Evolutionary conservation across 805 yeast species (phyloP).

Genomic region (Yamadazyma philogaea): DNA sequence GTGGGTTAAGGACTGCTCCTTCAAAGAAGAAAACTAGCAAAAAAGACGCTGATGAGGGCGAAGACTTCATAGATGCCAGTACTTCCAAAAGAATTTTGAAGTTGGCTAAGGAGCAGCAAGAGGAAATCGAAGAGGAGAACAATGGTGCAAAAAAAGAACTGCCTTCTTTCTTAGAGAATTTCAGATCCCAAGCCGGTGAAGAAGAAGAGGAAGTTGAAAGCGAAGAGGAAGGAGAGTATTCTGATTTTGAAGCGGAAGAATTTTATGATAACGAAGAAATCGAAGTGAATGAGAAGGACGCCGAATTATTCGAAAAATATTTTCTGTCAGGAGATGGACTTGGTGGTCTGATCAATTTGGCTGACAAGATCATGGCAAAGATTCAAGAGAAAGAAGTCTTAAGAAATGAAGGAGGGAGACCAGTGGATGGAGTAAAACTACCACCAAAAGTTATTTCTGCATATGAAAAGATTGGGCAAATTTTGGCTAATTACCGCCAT

Average conservation of each 20-base stretch:
- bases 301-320: constrained; percentile 78
- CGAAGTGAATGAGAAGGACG: constrained; percentile 76
- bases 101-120: constrained; percentile 90
- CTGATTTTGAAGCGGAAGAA: constrained; percentile 55
- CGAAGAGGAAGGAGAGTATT: constrained; percentile 50
- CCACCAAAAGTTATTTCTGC: constrained; percentile 98
- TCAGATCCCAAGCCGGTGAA: constrained; percentile 19
- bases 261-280: constrained; percentile 55
- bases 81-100: constrained; percentile 82
- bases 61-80: constrained; percentile 72
- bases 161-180: constrained; percentile 22
- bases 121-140: constrained; percentile 67
- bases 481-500: constrained; percentile 84
- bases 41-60: constrained; percentile 45
- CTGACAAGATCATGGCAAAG: constrained; percentile 91
- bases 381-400: constrained; percentile 66
- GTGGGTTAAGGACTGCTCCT: constrained; percentile 53
- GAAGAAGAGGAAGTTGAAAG: constrained; percentile 32
- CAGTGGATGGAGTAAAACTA: constrained; percentile 69
- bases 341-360: constrained; percentile 61
- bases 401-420: constrained; percentile 30
- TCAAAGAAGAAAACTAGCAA: constrained; percentile 28
- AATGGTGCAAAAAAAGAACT: constrained; percentile 18
- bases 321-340: constrained; percentile 27
- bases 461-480: constrained; percentile 85